phyloP scores from a whole-genome alignment of 768 basidiomycete genomes.

The Auriscalpium orientale region DNA sequence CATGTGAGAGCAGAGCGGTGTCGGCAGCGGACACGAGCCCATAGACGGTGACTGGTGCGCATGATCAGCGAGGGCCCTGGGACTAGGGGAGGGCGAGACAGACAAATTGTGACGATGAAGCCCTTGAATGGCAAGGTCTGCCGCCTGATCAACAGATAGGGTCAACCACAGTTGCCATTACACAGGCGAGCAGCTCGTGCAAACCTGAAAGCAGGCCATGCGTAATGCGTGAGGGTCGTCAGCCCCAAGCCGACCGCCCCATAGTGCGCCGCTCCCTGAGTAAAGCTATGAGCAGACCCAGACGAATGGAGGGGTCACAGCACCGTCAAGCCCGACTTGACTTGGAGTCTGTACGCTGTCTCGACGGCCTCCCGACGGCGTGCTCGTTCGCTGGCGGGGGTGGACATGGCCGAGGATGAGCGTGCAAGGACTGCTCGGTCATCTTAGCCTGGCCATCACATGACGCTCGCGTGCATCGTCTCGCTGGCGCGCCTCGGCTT shows the following conservation, averaged over 20 bases:
- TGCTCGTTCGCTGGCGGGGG: neutral
- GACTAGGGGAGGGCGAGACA: slow-evolving; percentile 19
- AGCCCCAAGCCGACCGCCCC: slow-evolving; percentile 52
- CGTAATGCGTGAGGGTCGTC: slow-evolving; percentile 54
- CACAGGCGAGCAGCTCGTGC: slow-evolving; percentile 10
- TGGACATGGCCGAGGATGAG: neutral
- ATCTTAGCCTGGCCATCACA: neutral
- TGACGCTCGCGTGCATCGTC: neutral
- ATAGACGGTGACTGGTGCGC: slow-evolving; percentile 43
- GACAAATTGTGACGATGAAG: slow-evolving; percentile 69
- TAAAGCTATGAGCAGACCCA: slow-evolving; percentile 2
- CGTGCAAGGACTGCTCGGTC: neutral
- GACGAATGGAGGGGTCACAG: neutral
- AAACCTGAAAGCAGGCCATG: slow-evolving; percentile 70
- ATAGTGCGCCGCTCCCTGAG: slow-evolving; percentile 46
- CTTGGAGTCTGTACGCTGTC: neutral
- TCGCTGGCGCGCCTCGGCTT: neutral
- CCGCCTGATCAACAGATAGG: slow-evolving; percentile 40
- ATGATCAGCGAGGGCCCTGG: neutral
- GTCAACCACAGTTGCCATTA: neutral
- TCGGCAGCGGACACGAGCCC: slow-evolving; percentile 76
- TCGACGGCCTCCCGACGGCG: slow-evolving; percentile 1
- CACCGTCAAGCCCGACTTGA: slow-evolving; percentile 3
- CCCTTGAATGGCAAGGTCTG: slow-evolving; percentile 79
- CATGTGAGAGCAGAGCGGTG: slow-evolving; percentile 63